Evolutionary conservation across 495 filamentous ascomycete species (phyloP).

Genomic region (Alectoria sarmentosa): DNA sequence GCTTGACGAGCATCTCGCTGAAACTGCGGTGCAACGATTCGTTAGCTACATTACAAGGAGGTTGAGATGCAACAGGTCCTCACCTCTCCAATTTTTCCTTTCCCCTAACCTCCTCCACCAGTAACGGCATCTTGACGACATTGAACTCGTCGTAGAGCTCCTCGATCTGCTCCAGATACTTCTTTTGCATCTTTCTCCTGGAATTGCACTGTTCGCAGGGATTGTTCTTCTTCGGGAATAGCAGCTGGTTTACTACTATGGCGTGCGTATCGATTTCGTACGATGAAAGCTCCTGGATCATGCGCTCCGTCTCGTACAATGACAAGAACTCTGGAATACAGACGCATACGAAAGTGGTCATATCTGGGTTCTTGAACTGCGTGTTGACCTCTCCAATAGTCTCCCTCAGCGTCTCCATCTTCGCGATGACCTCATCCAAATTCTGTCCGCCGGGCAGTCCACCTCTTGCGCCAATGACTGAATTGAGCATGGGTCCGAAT

Average conservation of each 20-base stretch:
- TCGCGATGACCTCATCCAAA: constrained; percentile 82
- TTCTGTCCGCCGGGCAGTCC: constrained; percentile 87
- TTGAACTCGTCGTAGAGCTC: constrained; percentile 99
- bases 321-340: constrained; percentile 97
- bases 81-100: constrained; percentile 85
- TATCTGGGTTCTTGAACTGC: constrained; percentile 93
- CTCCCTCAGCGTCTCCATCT: constrained; percentile 85
- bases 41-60: constrained; percentile 2
- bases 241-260: constrained; percentile 96
- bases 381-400: constrained; percentile 95
- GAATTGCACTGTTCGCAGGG: constrained; percentile 94
- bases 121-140: constrained; percentile 92
- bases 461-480: constrained; percentile 73
- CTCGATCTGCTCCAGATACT: constrained; percentile 97
- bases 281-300: constrained; percentile 95
- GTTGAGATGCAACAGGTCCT: not conserved
- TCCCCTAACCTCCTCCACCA: constrained; percentile 91
- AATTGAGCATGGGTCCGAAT: constrained; percentile 94
- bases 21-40: constrained; percentile 44
- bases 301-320: constrained; percentile 97
- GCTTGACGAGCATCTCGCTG: constrained; percentile 85
- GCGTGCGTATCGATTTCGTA: constrained; percentile 95
- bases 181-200: constrained; percentile 96
- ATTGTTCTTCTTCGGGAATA: constrained; percentile 83
- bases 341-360: constrained; percentile 97